Evolutionary conservation across 768 basidiomycete species (phyloP).

Genomic region (Hygrocybe punicea): DNA sequence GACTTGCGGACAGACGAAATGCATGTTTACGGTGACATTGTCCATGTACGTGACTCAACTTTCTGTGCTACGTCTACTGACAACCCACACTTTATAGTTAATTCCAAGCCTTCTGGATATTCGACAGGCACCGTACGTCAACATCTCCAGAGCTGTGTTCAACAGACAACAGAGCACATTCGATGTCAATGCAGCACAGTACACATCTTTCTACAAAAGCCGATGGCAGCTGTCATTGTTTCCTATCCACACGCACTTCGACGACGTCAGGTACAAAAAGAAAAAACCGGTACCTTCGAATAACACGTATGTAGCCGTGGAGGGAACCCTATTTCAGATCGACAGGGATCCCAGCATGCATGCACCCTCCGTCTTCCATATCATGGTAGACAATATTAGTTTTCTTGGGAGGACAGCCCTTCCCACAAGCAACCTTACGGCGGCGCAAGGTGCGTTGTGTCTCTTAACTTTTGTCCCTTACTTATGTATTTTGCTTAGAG

Average conservation of each 20-base stretch:
- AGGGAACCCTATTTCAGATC: too few relatives aligned
- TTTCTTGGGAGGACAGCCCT: too few relatives aligned
- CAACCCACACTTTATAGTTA: not conserved
- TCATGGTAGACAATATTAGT: too few relatives aligned
- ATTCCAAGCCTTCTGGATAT: not conserved
- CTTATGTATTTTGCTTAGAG: not conserved
- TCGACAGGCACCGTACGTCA: not conserved
- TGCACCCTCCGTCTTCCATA: too few relatives aligned
- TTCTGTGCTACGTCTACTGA: not conserved
- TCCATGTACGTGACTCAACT: not conserved
- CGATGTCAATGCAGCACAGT: not conserved
- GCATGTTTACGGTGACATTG: slow-evolving; percentile 2
- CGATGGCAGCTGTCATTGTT: not conserved
- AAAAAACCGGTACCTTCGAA: too few relatives aligned
- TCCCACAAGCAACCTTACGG: not conserved
- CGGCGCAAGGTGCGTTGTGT: not conserved
- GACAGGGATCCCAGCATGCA: too few relatives aligned
- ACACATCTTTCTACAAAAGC: not conserved
- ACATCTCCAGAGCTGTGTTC: not conserved
- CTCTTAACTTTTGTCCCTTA: not conserved
- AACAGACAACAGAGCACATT: not conserved
- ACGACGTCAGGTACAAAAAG: too few relatives aligned
- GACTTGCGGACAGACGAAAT: not conserved
- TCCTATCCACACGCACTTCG: not conserved
- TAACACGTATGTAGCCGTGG: too few relatives aligned